Evolutionary conservation across 352 stramenopile species (phyloP).

Genomic region (Thalassiosira livingstoniorum): DNA sequence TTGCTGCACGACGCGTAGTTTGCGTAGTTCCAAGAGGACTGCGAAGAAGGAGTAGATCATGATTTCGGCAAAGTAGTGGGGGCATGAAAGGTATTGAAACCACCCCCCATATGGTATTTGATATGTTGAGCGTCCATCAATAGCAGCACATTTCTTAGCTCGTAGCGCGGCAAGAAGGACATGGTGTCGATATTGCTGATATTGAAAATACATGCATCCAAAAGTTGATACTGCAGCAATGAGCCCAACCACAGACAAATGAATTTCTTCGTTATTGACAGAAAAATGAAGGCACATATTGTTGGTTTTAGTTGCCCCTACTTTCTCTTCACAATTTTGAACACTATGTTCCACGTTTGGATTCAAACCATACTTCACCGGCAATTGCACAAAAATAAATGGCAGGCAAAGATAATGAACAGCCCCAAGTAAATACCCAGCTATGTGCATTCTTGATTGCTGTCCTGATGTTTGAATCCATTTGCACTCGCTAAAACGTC

Average conservation of each 20-base stretch:
- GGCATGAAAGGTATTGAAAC: slow-evolving; percentile 49
- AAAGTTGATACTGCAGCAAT: too few species aligned
- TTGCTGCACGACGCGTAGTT: neutral
- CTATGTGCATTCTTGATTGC: slow-evolving; percentile 42
- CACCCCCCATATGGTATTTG: slow-evolving; percentile 37
- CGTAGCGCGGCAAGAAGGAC: slow-evolving; percentile 39
- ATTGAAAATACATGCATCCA: slow-evolving; percentile 50
- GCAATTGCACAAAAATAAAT: slow-evolving; percentile 50
- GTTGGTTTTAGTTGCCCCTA: too few species aligned
- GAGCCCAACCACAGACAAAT: too few species aligned
- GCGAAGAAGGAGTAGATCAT: slow-evolving; percentile 56
- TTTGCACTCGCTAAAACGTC: slow-evolving; percentile 42
- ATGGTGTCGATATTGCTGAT: slow-evolving; percentile 49
- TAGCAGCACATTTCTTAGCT: neutral
- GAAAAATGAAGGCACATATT: too few species aligned
- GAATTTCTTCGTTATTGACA: too few species aligned
- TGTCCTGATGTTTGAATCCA: slow-evolving; percentile 37
- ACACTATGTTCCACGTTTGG: too few species aligned
- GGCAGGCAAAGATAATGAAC: slow-evolving; percentile 52
- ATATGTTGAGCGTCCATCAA: neutral
- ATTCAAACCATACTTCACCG: too few species aligned
- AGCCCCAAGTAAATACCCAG: slow-evolving; percentile 44
- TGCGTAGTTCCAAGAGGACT: slow-evolving; percentile 18
- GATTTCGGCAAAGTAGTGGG: slow-evolving; percentile 56
- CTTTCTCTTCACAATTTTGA: too few species aligned